phyloP scores from a whole-genome alignment of 228 moss, liverwort and hornwort species.

The Sphagnum magellanicum region DNA sequence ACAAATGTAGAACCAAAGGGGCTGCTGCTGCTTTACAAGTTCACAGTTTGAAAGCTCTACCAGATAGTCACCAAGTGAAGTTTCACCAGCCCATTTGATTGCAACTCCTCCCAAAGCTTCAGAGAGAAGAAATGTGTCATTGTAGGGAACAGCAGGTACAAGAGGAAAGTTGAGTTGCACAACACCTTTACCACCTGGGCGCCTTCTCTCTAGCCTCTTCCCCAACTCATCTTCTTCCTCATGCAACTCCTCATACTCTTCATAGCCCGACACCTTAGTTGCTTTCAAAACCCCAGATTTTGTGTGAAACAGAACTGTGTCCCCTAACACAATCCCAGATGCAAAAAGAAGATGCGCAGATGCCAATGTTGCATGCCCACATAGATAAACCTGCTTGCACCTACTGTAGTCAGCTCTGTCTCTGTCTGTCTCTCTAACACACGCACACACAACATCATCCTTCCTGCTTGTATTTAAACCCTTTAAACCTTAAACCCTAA shows the following conservation, averaged over 20 bases:
- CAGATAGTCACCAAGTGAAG: slow-evolving; percentile 70
- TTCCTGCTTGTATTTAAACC: too few relatives aligned
- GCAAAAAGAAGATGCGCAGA: slow-evolving; percentile 90
- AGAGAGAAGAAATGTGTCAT: slow-evolving; percentile 46
- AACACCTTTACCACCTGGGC: slow-evolving; percentile 68
- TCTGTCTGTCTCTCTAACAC: too few relatives aligned
- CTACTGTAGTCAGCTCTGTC: too few relatives aligned
- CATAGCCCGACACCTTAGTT: slow-evolving; percentile 72
- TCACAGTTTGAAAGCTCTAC: slow-evolving; percentile 14
- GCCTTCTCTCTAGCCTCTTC: slow-evolving; percentile 28
- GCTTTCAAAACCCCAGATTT: slow-evolving; percentile 69
- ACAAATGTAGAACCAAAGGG: background rate
- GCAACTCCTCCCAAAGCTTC: slow-evolving; percentile 60
- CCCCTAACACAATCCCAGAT: slow-evolving; percentile 81
- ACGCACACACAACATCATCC: too few relatives aligned
- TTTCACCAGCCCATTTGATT: slow-evolving; percentile 72
- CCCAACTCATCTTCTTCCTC: slow-evolving; percentile 25
- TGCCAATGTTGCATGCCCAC: slow-evolving; percentile 92
- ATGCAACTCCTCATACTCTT: slow-evolving; percentile 26
- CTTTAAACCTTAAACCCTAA: too few relatives aligned
- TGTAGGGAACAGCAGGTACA: slow-evolving; percentile 31
- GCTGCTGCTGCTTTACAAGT: background rate
- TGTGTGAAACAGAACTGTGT: slow-evolving; percentile 68
- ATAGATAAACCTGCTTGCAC: slow-evolving; percentile 60
- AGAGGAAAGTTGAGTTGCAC: slow-evolving; percentile 75